These are phyloP conservation scores for Aspergillus diversus DNA, from an alignment of 495 filamentous ascomycete genomes.

Conservation along the genomic window DNA sequence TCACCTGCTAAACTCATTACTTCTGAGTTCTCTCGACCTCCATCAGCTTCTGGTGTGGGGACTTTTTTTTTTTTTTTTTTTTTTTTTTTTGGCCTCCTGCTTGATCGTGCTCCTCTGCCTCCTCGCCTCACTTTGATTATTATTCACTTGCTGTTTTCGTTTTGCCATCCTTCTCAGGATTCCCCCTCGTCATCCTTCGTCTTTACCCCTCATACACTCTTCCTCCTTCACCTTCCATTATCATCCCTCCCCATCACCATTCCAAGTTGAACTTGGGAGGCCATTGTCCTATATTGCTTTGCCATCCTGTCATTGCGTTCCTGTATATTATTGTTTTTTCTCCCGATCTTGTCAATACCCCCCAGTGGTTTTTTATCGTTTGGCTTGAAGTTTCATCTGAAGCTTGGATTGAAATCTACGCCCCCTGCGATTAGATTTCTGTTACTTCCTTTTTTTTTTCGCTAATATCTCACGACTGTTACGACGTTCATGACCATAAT, in stretches of 20 bases:
- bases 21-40: slow-evolving; percentile 7
- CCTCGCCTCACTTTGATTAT: slow-evolving; percentile 14
- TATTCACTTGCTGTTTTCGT: neutral
- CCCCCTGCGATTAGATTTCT: slow-evolving; percentile 1
- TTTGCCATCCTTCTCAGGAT: slow-evolving; percentile 2
- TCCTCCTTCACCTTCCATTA: slow-evolving; percentile 1
- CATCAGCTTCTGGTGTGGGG: slow-evolving; percentile 4
- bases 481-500: slow-evolving; percentile 33
- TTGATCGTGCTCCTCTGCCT: slow-evolving; percentile 9
- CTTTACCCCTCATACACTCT: slow-evolving; percentile 14
- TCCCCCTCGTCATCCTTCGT: slow-evolving; percentile 15
- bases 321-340: slow-evolving; percentile 25
- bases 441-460: slow-evolving; percentile 15
- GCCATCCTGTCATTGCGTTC: slow-evolving; percentile 14
- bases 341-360: slow-evolving; percentile 16
- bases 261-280: slow-evolving; percentile 23
- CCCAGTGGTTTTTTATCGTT: slow-evolving; percentile 16
- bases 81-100: slow-evolving; percentile 17
- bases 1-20: neutral
- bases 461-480: slow-evolving; percentile 31
- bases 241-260: slow-evolving; percentile 2
- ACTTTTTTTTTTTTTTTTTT: slow-evolving; percentile 15
- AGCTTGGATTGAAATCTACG: slow-evolving; percentile 10
- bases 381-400: neutral
- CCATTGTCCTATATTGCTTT: slow-evolving; percentile 15